Evolutionary conservation across 2,329 filamentous ascomycete genomes (phyloP), one percentile per base, ranked within the genome.

Genomic region (Botryosphaeria dothidea): DNA sequence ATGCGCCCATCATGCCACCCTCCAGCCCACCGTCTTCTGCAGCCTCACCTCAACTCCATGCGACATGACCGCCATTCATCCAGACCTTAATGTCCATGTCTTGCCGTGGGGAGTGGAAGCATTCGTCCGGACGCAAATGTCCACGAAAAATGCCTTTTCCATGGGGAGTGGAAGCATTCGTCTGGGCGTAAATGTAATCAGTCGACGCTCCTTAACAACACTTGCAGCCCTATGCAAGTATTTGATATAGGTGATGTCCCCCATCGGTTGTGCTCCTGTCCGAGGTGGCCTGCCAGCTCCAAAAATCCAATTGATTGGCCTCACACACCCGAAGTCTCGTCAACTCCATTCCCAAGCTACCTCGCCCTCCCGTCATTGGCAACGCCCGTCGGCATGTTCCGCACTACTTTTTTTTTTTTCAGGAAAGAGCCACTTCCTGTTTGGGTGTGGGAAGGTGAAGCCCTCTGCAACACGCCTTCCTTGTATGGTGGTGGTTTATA

Each of bases 401-500:
- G 56, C 41, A 7, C 15, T 31, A 7, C n/a, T 25, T 23, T 36
- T 6, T 8, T 11, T 46, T 60, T 46, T 25, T 31, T 31, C 25
- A 25, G 38, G 56, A 31, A 34, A 27, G 56, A 60, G 56, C 41
- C 38, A 46, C 25, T 34, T 23, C 56, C 27, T 21, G 25, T 27
- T 46, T 23, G 19, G 27, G 31, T 46, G 36, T 36, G 54, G 36
- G 36, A 45, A 45, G 31, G 34, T 31, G 38, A 27, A 52, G 49
- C 49, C 51, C 25, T 36, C 25, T 60, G 56, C 56, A 60, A 60
- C 56, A 60, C 46, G 56, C 56, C 56, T 60, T 60, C 56, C 56
- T 9, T 19, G 8, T 31, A 46, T 46, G 56, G 11, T 21, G 19
- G 29, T 60, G 43, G 46, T 60, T 46, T 15, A 25, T 27, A 34